Evolutionary conservation across 768 basidiomycete genomes (phyloP).

Genomic region (Leccinum boreale): DNA sequence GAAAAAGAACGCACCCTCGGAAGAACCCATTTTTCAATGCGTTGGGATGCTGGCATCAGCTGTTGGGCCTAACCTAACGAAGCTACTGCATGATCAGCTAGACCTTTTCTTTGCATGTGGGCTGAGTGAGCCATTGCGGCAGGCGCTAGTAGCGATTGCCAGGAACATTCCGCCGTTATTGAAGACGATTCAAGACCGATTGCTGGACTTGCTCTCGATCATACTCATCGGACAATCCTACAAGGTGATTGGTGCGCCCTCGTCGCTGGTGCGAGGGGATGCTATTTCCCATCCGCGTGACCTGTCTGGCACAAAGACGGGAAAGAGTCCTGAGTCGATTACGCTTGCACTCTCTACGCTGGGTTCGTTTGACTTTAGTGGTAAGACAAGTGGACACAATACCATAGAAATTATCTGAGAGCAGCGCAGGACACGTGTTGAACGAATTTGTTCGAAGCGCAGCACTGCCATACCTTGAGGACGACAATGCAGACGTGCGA

Average conservation of each 20-base stretch:
- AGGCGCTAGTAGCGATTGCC: conserved; percentile 82
- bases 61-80: conserved; percentile 94
- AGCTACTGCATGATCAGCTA: conserved; percentile 92
- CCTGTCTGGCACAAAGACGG: conserved; percentile 46
- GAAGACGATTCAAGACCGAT: conserved; percentile 91
- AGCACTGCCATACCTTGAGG: conserved; percentile 90
- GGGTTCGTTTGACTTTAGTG: conserved; percentile 92
- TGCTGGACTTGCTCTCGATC: conserved; percentile 79
- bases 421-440: conserved; percentile 70
- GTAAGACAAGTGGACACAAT: conserved; percentile 37
- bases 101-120: conserved; percentile 96
- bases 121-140: conserved; percentile 81
- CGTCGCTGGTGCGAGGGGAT: conserved; percentile 55
- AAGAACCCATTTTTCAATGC: conserved; percentile 97
- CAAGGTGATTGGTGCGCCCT: conserved; percentile 83
- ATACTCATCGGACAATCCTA: conserved; percentile 84
- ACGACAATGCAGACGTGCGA: conserved; percentile 85
- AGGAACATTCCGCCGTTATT: conserved; percentile 86
- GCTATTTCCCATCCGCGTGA: conserved; percentile 48
- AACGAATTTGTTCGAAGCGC: conserved; percentile 94
- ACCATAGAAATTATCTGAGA: conserved; percentile 10
- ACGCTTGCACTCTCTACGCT: conserved; percentile 84
- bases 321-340: conserved; percentile 64
- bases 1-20: conserved; percentile 87
- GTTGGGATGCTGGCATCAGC: conserved; percentile 94